These are phyloP conservation scores for Sugiyamaella sp. DNA, from an alignment of 1,139 yeast genomes.

Conservation along the genomic window DNA sequence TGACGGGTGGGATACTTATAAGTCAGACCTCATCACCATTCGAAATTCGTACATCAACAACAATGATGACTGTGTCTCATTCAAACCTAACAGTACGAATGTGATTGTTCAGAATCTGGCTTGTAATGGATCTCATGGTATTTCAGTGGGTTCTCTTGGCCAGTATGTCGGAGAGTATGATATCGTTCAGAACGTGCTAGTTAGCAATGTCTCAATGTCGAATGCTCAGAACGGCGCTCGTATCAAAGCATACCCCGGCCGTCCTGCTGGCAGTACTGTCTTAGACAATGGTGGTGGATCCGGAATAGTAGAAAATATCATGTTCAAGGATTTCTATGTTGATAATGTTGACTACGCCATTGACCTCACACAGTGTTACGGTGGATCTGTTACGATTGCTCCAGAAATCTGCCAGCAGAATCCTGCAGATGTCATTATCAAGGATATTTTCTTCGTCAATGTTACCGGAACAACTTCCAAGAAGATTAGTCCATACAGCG, in stretches of 20 bases:
- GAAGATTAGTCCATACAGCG: constrained; percentile 10
- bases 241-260: constrained; percentile 9
- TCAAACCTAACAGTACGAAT: constrained; percentile 6
- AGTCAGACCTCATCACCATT: constrained; percentile 2
- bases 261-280: constrained; percentile 8
- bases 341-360: constrained; percentile 11
- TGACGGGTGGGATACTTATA: constrained; percentile 14
- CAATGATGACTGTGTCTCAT: constrained; percentile 9
- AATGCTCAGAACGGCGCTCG: constrained; percentile 10
- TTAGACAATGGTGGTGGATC: constrained; percentile 13
- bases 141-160: constrained; percentile 10
- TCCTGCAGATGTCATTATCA: constrained; percentile 12
- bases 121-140: constrained; percentile 13
- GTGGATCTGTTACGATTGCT: not conserved
- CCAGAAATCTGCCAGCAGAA: constrained; percentile 3
- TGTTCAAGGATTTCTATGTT: constrained; percentile 10
- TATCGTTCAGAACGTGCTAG: constrained; percentile 2
- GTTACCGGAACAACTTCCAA: constrained; percentile 11
- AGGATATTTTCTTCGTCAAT: constrained; percentile 9
- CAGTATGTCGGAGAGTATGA: constrained; percentile 12
- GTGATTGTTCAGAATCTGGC: constrained; percentile 8
- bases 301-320: constrained; percentile 6
- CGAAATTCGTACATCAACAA: constrained; percentile 8
- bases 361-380: constrained; percentile 11
- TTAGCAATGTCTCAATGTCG: constrained; percentile 5